Evolutionary conservation across 2,329 filamentous ascomycete genomes (phyloP).

Genomic region (Aureobasidium sp.): DNA sequence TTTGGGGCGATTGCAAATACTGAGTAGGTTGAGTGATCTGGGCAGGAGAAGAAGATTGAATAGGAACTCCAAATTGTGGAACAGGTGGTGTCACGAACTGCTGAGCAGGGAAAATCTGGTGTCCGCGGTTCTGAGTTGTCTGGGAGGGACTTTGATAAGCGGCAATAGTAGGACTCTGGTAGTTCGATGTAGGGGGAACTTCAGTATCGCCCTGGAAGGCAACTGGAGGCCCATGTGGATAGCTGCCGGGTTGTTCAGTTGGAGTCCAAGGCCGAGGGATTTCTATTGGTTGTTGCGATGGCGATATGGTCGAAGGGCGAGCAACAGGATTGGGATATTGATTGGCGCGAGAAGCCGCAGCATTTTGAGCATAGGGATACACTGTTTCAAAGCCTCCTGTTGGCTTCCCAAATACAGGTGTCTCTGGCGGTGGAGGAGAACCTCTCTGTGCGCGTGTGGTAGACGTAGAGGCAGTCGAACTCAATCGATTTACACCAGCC

Average conservation of each 20-base stretch:
- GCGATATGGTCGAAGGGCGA: slow-evolving; percentile 37
- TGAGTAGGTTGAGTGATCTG: neutral
- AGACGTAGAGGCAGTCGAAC: slow-evolving; percentile 84
- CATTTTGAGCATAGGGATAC: slow-evolving; percentile 74
- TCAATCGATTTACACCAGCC: slow-evolving; percentile 52
- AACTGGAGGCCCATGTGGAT: slow-evolving; percentile 81
- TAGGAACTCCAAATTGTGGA: slow-evolving; percentile 36
- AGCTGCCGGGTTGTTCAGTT: slow-evolving; percentile 78
- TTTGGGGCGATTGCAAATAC: slow-evolving; percentile 8
- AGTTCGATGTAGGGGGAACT: slow-evolving; percentile 37
- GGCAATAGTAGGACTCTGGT: slow-evolving; percentile 16
- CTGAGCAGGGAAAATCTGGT: slow-evolving; percentile 7
- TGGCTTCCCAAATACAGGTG: slow-evolving; percentile 71
- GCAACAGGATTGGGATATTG: slow-evolving; percentile 55
- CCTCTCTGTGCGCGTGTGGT: slow-evolving; percentile 88
- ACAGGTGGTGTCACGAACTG: neutral
- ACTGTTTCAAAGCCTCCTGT: slow-evolving; percentile 59
- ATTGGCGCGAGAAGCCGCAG: slow-evolving; percentile 71
- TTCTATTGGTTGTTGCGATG: slow-evolving; percentile 31
- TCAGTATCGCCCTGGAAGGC: slow-evolving; percentile 83
- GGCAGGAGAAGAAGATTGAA: neutral
- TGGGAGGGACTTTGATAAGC: slow-evolving; percentile 36
- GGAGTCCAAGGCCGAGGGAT: slow-evolving; percentile 79
- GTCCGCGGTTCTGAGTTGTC: slow-evolving; percentile 32
- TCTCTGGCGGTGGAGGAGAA: slow-evolving; percentile 91